Evolutionary conservation across 495 filamentous ascomycete species (phyloP).

Genomic region (Podospora bellae-mahoneyi): DNA sequence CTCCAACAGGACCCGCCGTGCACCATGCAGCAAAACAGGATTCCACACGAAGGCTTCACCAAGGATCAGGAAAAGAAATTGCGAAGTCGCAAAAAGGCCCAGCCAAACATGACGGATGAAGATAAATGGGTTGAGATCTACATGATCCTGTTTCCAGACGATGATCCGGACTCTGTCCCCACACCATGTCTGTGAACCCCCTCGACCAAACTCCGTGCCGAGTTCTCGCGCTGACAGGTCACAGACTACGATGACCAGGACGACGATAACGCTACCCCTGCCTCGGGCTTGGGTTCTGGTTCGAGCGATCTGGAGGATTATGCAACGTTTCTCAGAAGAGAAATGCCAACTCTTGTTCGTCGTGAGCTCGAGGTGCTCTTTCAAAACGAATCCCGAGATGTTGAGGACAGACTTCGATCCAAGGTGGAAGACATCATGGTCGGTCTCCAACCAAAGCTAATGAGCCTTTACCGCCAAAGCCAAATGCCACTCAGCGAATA

Average conservation of each 20-base stretch:
- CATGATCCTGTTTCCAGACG: slow-evolving; percentile 41
- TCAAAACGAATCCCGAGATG: slow-evolving; percentile 23
- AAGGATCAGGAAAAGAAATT: slow-evolving; percentile 36
- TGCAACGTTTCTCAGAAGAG: slow-evolving; percentile 26
- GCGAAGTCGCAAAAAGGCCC: slow-evolving; percentile 39
- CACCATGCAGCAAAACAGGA: slow-evolving; percentile 15
- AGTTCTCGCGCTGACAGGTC: slow-evolving; percentile 10
- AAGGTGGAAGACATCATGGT: slow-evolving; percentile 28
- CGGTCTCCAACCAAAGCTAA: slow-evolving; percentile 25
- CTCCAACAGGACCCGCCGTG: slow-evolving; percentile 32
- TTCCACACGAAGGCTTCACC: slow-evolving; percentile 27
- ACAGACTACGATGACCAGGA: slow-evolving; percentile 31
- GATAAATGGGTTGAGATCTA: slow-evolving; percentile 48
- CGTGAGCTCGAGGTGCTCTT: slow-evolving; percentile 31
- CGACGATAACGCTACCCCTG: slow-evolving; percentile 22
- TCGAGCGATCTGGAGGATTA: slow-evolving; percentile 29
- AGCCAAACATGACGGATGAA: slow-evolving; percentile 40
- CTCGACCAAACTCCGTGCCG: not conserved
- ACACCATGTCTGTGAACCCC: slow-evolving; percentile 35
- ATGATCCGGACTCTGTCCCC: slow-evolving; percentile 34
- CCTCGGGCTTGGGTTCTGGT: slow-evolving; percentile 10
- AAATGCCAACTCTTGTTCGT: slow-evolving; percentile 33
- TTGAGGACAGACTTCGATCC: slow-evolving; percentile 26
- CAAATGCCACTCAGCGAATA: slow-evolving; percentile 31
- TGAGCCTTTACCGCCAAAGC: slow-evolving; percentile 29